phyloP scores from a whole-genome alignment of 106 monocot species.

The Dendrobium officinale region DNA sequence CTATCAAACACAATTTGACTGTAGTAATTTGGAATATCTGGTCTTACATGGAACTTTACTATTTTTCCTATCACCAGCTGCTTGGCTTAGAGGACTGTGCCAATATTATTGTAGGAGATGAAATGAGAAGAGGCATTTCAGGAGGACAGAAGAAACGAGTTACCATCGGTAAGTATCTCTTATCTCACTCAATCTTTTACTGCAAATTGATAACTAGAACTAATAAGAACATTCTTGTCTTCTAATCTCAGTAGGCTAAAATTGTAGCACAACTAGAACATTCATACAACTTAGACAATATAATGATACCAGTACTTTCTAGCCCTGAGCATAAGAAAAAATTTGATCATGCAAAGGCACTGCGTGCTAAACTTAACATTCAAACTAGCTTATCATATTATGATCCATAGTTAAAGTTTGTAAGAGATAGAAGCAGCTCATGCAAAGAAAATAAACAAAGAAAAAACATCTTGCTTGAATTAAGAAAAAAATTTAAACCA shows the following conservation, averaged over 20 bases:
- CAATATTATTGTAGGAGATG: conserved; percentile 52
- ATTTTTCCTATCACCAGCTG: conserved; percentile 22
- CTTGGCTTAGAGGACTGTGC: conserved; percentile 63
- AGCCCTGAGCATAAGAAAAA: background rate
- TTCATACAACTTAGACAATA: background rate
- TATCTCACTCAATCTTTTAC: background rate
- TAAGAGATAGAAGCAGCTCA: background rate
- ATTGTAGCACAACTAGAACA: background rate
- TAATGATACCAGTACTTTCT: background rate
- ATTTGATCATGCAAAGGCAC: background rate
- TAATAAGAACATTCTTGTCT: background rate
- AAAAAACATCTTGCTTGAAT: background rate
- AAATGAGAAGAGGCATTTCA: conserved; percentile 74
- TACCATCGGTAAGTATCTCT: conserved; percentile 40
- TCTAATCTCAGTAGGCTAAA: background rate
- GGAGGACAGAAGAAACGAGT: conserved; percentile 79
- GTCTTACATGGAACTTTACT: background rate
- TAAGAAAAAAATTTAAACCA: background rate
- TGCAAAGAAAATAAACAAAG: background rate
- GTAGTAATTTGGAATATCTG: background rate
- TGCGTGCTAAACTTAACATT: background rate
- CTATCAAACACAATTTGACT: background rate
- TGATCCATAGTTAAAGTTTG: background rate
- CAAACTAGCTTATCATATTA: background rate
- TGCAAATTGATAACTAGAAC: background rate